These are phyloP conservation scores for Cruciata laevipes DNA, from an alignment of 257 asterid genomes.

Conservation along the genomic window DNA sequence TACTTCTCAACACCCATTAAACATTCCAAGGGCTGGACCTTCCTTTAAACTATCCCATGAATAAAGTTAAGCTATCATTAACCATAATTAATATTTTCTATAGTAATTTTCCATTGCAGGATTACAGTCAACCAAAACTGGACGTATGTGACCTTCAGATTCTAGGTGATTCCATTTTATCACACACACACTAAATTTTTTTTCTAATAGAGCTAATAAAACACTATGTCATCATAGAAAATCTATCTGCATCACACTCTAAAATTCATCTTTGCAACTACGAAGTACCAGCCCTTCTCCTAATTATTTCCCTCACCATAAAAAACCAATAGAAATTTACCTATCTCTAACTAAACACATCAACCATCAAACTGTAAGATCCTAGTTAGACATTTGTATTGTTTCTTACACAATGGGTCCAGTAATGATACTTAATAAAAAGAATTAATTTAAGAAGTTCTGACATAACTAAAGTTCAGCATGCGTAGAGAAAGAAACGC, in stretches of 20 bases:
- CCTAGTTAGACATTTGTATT: not conserved
- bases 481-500: not conserved
- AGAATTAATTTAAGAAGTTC: not conserved
- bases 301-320: not conserved
- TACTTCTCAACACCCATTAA: not conserved
- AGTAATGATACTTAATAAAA: not conserved
- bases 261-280: not conserved
- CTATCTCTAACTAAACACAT: not conserved
- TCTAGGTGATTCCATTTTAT: not conserved
- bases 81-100: not conserved
- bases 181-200: not conserved
- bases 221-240: not conserved
- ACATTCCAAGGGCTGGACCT: not conserved
- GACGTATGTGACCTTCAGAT: not conserved
- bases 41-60: not conserved
- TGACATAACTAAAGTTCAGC: not conserved
- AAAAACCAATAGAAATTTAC: not conserved
- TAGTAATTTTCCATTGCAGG: not conserved
- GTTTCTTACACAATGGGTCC: slow-evolving; percentile 2
- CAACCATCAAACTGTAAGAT: not conserved
- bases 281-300: not conserved
- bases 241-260: not conserved
- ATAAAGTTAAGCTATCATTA: not conserved
- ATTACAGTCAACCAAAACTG: not conserved
- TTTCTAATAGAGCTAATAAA: not conserved